Evolutionary conservation across 495 filamentous ascomycete species (phyloP), one percentile per base, ranked within the genome.

Genomic region (Penicillium desertorum): DNA sequence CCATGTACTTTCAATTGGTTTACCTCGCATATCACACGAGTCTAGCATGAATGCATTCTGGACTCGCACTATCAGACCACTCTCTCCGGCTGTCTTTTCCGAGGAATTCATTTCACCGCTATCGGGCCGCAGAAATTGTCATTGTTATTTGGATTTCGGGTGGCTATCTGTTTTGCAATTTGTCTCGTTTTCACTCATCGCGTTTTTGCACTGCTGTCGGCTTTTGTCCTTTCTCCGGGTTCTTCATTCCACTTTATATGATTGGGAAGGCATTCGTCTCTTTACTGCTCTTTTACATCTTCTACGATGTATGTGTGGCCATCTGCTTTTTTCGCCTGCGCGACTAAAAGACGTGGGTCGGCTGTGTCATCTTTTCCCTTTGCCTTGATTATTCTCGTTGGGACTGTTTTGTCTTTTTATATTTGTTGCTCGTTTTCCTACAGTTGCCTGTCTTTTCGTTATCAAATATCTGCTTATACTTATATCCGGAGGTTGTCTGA

Each of bases 401-500:
- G 41, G 22, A 43, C 36, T 66, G 54, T 54, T 47, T 47, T 58
- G 36, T 54, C 25, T 51, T 54, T 57, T 44, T 56, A 45, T 54
- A 42, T 54, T n/a, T 45, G 16, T 60, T 46, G 48, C 36, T 60
- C 63, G 55, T 54, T 62, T 63, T 50, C 23, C 63, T 54, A 22
- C 42, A 4, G 14, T 45, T 54, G 12, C 29, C 51, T 54, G 41
- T 54, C 52, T 54, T 29, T 54, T 36, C 34, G 37, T 22, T 36
- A 36, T 45, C 25, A 52, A 52, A 45, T 63, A 30, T 60, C 55
- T 58, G 50, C 49, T 61, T 58, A 62, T 57, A 63, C 54, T 53
- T 74, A 55, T 55, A 55, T 55, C 53, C 53, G 75, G 71, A 73
- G 76, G 76, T 69, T 79, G 75, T 79, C 68, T 79, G 75, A 79